These are phyloP conservation scores for Cucurbita pepo DNA, from an alignment of 306 rosid species.

Conservation along the genomic window DNA sequence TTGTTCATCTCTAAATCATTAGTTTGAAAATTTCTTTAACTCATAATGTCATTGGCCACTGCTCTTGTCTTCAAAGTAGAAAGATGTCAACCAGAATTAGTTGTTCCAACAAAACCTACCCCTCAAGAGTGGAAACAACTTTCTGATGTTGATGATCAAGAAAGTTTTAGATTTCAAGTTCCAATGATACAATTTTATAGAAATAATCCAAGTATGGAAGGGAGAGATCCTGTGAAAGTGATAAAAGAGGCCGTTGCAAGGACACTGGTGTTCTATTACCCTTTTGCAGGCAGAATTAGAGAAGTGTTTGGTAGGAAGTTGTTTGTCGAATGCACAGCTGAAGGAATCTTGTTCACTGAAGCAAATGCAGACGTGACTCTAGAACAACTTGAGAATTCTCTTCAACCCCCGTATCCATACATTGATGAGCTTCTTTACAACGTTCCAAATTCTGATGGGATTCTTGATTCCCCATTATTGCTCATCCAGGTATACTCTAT, in stretches of 20 bases:
- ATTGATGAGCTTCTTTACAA: conserved; percentile 10
- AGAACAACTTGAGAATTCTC: background rate
- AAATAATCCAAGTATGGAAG: background rate
- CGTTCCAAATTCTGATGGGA: background rate
- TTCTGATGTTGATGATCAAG: background rate
- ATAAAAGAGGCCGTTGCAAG: background rate
- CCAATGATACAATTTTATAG: background rate
- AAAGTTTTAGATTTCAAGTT: background rate
- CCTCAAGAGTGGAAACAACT: background rate
- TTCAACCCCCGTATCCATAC: conserved; percentile 5
- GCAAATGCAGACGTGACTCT: conserved; percentile 7
- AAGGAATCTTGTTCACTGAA: conserved; percentile 15
- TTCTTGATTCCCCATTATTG: conserved; percentile 7
- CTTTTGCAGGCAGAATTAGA: background rate
- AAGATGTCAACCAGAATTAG: background rate
- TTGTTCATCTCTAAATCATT: too few species aligned
- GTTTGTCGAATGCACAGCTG: conserved; percentile 12
- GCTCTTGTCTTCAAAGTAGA: background rate
- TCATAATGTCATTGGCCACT: background rate
- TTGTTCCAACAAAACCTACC: conserved; percentile 10
- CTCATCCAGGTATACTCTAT: conserved; percentile 2
- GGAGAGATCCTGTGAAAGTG: background rate
- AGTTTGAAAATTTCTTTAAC: background rate
- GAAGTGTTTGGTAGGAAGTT: background rate
- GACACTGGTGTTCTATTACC: background rate